These are phyloP conservation scores for Eucalyptus tenuipes DNA, from an alignment of 345 rosid species.

Conservation along the genomic window DNA sequence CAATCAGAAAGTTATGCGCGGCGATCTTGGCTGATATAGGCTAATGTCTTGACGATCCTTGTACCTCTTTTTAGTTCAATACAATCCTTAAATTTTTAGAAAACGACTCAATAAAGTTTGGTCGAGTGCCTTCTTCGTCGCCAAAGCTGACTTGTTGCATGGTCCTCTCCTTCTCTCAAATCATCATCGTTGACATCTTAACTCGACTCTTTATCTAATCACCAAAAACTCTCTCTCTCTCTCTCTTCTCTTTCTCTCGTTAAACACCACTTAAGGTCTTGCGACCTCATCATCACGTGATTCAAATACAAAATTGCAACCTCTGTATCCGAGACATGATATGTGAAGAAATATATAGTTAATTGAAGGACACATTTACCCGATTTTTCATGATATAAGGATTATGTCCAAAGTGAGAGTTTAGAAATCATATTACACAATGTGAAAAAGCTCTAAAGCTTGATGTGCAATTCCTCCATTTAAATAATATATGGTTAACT, in stretches of 20 bases:
- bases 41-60: not conserved
- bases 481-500: not conserved
- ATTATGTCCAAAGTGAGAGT: not conserved
- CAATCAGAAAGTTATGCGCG: not conserved
- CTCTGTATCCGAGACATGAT: accelerated
- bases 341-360: no score
- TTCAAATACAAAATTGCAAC: no score
- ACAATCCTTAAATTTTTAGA: no score
- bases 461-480: not conserved
- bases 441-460: not conserved
- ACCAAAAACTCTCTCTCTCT: no score
- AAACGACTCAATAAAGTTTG: not conserved
- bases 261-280: no score
- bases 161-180: not conserved
- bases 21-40: not conserved
- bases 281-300: no score
- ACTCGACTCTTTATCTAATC: not conserved
- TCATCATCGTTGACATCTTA: not conserved
- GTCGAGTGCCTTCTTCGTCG: not conserved
- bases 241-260: no score
- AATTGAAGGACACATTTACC: not conserved
- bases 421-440: not conserved
- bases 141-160: not conserved
- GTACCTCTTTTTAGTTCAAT: no score
- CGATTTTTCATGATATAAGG: not conserved